Evolutionary conservation across 345 rosid genomes (phyloP), one percentile per base, ranked within the genome.

Genomic region (Populus ilicifolia): DNA sequence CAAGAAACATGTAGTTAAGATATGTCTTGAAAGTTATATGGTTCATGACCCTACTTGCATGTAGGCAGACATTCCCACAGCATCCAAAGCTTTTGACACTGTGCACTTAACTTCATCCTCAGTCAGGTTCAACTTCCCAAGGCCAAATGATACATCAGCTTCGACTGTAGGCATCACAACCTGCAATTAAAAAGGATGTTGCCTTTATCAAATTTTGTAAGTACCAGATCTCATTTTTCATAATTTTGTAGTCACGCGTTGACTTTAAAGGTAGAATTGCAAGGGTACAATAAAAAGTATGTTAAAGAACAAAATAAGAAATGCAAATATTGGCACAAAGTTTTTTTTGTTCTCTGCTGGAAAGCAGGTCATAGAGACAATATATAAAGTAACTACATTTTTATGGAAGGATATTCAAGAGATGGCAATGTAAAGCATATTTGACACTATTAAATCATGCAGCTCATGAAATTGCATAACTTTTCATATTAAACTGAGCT

Each of bases 101-200:
- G 88, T 88, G 70, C 85, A 76, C 80, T 87, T 89, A 52, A 92
- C 96, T 82, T 89, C 91, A 65, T 84, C 89, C 8, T 38, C 83
- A 70, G 85, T 75, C 80, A 91, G 81, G 74, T 83, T 83, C 66
- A 86, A 87, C 80, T 90, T 95, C 38, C 99, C 98, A 35, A 91
- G 94, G 85, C 97, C 99, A 87, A 95, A 92, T 29, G 98, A 88
- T 30, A 95, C 98, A 85, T 95, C 96, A 71, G 94, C 91, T 88
- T 95, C 97, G 13, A 95, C 97, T 11, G 97, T 92, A 61, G 99
- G 99, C 99, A 95, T 95, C 77, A 95, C 91, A 69, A 93, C 98
- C 98, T 93, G 94, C 68, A 66, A 73, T 43, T 4, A 41, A 65
- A 71, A 70, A 36, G 52, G 76, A 61, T 27, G 29, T n/a, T 41